Evolutionary conservation across 305 asterid species (phyloP), one percentile per base, ranked within the genome.

Genomic region (Fraxinus sp.): DNA sequence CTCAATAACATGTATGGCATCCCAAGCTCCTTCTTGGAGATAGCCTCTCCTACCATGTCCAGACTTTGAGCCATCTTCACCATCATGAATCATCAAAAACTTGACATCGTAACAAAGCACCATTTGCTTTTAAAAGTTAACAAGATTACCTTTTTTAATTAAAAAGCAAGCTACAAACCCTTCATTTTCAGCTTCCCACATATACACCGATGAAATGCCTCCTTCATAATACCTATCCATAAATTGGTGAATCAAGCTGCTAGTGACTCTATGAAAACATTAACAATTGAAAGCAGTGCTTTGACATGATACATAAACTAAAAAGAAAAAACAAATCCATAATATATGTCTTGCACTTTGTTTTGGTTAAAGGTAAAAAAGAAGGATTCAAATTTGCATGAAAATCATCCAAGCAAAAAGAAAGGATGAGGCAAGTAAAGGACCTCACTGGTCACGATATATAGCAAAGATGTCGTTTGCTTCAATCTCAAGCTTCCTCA

Each of bases 361-460:
- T 14, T 28, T 72, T 18, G 16, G 35, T 62, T 64, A 57, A 72
- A 74, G 75, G 41, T 35, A 35, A 16, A 76, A 84, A 36, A 28
- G 8, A 74, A 71, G 24, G 41, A 59, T 46, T 37, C 3, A 16
- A n/a, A 70, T 79, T 46, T 37, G 76, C 39, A 49, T 70, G 28
- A 78, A 57, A 18, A 70, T 71, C 22, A 57, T 77, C 64, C n/a
- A 30, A 59, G 62, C 52, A 83, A 77, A 74, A 79, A 88, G 66
- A 89, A 91, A 88, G 82, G 83, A 91, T 66, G 91, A 90, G 95
- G 92, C 86, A 88, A 89, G 93, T 89, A 91, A 91, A 91, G 97
- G 89, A 91, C 97, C 97, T 94, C 93, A 96, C 99, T 96, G 99
- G 97, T 96, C 99, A 92, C 98, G 93, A 92, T 96, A 96, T 84